These are phyloP conservation scores for Kregervanrija fluxuum DNA, from an alignment of 805 yeast genomes.

Conservation along the genomic window DNA sequence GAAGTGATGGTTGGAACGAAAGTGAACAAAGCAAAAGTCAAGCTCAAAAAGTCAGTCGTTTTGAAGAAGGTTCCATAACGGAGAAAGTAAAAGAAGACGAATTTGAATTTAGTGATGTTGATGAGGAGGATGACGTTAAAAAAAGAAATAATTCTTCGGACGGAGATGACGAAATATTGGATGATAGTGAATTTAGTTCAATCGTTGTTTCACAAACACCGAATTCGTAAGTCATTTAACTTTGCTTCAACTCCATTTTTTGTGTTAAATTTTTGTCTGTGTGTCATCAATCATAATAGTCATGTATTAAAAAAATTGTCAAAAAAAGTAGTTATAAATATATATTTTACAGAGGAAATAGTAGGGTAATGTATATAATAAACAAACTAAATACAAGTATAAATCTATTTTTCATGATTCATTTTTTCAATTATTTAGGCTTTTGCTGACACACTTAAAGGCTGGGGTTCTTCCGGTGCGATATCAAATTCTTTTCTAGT, in stretches of 20 bases:
- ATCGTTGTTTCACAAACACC: conserved; percentile 3
- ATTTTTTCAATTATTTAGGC: background rate
- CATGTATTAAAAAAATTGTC: too few relatives aligned
- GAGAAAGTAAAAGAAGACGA: conserved; percentile 5
- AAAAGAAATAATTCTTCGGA: background rate
- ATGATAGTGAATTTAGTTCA: conserved; percentile 5
- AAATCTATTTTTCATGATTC: background rate
- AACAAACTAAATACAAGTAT: background rate
- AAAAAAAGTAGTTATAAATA: too few relatives aligned
- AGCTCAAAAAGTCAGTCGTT: conserved; percentile 9
- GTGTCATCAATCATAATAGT: too few relatives aligned
- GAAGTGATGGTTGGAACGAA: background rate
- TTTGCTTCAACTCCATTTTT: too few relatives aligned
- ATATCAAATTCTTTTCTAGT: conserved; percentile 28
- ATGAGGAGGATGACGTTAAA: conserved; percentile 3
- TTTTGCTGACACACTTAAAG: conserved; percentile 21
- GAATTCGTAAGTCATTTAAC: too few relatives aligned
- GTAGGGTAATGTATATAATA: background rate
- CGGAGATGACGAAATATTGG: background rate
- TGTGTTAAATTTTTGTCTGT: too few relatives aligned
- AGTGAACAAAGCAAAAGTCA: conserved; percentile 6
- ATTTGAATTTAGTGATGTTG: conserved; percentile 9
- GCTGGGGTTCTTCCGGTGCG: conserved; percentile 27
- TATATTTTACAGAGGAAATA: background rate
- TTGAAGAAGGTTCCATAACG: conserved; percentile 3